These are phyloP conservation scores for Ustilago bromivora DNA, from an alignment of 1,284 basidiomycete genomes.

Conservation along the genomic window DNA sequence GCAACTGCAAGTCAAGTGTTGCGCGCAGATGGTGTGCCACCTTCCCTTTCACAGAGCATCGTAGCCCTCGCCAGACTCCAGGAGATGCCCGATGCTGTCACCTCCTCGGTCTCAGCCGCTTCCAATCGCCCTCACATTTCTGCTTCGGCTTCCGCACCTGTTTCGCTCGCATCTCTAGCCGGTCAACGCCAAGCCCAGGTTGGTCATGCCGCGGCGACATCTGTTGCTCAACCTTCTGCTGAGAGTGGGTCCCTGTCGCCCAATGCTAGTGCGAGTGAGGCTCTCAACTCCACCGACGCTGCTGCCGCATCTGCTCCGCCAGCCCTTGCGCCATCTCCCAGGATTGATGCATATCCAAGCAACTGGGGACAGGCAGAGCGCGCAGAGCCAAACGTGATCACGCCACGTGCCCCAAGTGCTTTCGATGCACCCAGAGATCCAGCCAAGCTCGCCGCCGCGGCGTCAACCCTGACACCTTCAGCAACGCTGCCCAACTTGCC, in stretches of 20 bases:
- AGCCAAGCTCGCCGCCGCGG: constrained; percentile 45
- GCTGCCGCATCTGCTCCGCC: neutral
- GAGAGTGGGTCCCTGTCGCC: neutral
- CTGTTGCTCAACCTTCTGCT: neutral
- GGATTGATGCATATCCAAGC: constrained; percentile 26
- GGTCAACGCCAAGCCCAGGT: neutral
- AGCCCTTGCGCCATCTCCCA: constrained; percentile 34
- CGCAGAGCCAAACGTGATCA: constrained; percentile 18
- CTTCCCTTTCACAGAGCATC: constrained; percentile 39
- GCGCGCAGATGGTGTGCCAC: constrained; percentile 12
- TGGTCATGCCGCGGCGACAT: neutral
- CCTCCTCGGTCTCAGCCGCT: neutral
- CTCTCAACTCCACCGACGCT: neutral
- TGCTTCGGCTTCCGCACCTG: constrained; percentile 24
- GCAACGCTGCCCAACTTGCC: constrained; percentile 40
- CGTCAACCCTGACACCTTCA: constrained; percentile 25
- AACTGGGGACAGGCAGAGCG: constrained; percentile 6
- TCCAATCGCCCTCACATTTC: constrained; percentile 8
- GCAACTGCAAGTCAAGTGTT: constrained; percentile 31
- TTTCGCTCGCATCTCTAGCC: constrained; percentile 2
- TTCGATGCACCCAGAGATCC: constrained; percentile 52
- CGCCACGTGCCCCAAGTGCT: constrained; percentile 47
- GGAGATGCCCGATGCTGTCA: constrained; percentile 1
- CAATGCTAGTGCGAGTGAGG: neutral
- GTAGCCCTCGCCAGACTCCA: constrained; percentile 22